These are phyloP conservation scores for Leersia perrieri DNA, from an alignment of 176 grass and related monocot genomes.

Conservation along the genomic window DNA sequence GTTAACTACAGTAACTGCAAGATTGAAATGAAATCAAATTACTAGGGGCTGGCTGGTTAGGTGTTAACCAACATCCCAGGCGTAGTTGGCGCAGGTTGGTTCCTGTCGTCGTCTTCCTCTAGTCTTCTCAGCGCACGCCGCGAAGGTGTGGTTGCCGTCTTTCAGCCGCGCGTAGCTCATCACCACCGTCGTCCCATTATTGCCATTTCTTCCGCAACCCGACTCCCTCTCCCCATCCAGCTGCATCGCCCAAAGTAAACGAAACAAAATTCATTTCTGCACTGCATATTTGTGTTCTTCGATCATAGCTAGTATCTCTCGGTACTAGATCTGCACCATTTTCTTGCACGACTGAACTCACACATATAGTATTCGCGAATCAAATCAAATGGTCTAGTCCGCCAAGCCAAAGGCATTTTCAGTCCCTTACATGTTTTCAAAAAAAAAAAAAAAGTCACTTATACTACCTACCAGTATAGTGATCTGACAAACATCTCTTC, in stretches of 20 bases:
- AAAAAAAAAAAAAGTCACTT: too few relatives aligned
- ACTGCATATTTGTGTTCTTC: too few relatives aligned
- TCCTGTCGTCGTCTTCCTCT: background rate
- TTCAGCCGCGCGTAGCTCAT: conserved; percentile 45
- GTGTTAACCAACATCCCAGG: conserved; percentile 90
- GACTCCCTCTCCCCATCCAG: conserved; percentile 50
- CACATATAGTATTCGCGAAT: too few relatives aligned
- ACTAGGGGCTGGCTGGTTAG: too few relatives aligned
- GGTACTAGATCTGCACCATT: too few relatives aligned
- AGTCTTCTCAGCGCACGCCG: conserved; percentile 56
- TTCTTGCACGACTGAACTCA: too few relatives aligned
- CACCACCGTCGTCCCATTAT: conserved; percentile 29
- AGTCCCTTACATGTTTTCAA: too few relatives aligned
- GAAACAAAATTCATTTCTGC: too few relatives aligned
- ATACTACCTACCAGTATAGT: background rate
- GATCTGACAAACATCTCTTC: background rate
- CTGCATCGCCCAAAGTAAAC: too few relatives aligned
- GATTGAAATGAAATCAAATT: too few relatives aligned
- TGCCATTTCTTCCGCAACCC: conserved; percentile 30
- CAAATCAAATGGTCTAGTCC: too few relatives aligned
- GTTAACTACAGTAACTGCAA: background rate
- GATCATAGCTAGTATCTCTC: too few relatives aligned
- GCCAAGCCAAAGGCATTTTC: background rate
- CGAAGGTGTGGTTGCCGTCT: conserved; percentile 71
- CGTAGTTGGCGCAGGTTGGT: conserved; percentile 56